These are phyloP conservation scores for Linderniella brevidens DNA, from an alignment of 257 asterid genomes.

Conservation along the genomic window DNA sequence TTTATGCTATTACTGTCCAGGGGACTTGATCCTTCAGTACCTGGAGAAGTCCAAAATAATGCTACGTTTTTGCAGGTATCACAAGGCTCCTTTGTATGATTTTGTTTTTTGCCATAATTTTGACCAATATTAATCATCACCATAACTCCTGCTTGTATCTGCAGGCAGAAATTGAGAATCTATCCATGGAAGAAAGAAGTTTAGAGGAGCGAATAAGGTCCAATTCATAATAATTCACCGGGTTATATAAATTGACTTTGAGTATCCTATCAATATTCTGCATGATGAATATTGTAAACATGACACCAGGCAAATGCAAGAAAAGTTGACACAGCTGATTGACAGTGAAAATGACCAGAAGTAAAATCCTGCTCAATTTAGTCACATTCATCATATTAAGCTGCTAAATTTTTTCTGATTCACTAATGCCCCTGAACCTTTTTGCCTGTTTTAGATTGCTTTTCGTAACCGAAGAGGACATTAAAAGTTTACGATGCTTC, in stretches of 20 bases:
- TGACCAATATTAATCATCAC: neutral
- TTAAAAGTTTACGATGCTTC: slow-evolving; percentile 65
- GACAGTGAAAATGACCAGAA: slow-evolving; percentile 42
- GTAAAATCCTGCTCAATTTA: slow-evolving; percentile 20
- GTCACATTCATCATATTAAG: neutral
- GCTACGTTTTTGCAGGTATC: slow-evolving; percentile 65
- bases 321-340: slow-evolving; percentile 32
- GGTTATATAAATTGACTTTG: slow-evolving; percentile 10
- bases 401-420: neutral
- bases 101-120: neutral
- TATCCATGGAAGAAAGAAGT: slow-evolving; percentile 55
- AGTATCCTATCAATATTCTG: slow-evolving; percentile 7
- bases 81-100: neutral
- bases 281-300: slow-evolving; percentile 10
- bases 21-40: slow-evolving; percentile 15
- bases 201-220: slow-evolving; percentile 55
- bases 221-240: slow-evolving; percentile 12
- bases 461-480: slow-evolving; percentile 80
- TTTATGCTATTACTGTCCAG: slow-evolving; percentile 19
- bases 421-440: neutral
- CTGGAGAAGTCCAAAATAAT: slow-evolving; percentile 61
- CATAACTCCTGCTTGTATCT: slow-evolving; percentile 15
- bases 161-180: slow-evolving; percentile 79
- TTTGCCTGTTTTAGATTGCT: slow-evolving; percentile 45
- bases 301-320: slow-evolving; percentile 51